A percentile compares a stretch with the other conserved stretches of the same genome.
Evolutionary conservation across 2,329 filamentous ascomycete species (phyloP).

Genomic region (Phialophora tarda): DNA sequence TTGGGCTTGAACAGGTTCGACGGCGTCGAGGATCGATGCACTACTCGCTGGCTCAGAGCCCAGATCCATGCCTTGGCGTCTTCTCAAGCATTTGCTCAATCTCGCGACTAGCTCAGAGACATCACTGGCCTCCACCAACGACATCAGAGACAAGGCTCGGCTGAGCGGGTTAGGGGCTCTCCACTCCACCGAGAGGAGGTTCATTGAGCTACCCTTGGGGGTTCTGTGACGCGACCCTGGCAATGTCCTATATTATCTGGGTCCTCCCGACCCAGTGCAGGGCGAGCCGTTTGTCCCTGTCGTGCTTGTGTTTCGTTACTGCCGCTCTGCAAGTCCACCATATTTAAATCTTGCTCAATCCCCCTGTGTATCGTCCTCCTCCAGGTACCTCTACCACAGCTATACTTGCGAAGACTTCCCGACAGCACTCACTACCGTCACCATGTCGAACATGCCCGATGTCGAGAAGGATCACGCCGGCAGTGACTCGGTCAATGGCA

Average conservation of each 20-base stretch:
- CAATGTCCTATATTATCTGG: constrained; percentile 28
- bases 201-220: constrained; percentile 22
- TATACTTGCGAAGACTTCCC: constrained; percentile 6
- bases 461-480: constrained; percentile 40
- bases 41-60: constrained; percentile 25
- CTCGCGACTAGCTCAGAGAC: constrained; percentile 18
- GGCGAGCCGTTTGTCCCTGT: constrained; percentile 1
- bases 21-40: constrained; percentile 10
- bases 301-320: constrained; percentile 24
- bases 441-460: constrained; percentile 36
- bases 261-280: constrained; percentile 13
- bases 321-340: constrained; percentile 5
- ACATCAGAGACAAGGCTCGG: constrained; percentile 25
- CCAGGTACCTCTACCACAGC: constrained; percentile 6
- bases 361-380: background rate
- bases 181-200: constrained; percentile 39
- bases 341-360: constrained; percentile 18
- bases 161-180: constrained; percentile 35
- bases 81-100: constrained; percentile 28
- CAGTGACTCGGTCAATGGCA: constrained; percentile 38
- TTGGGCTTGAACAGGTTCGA: constrained; percentile 23
- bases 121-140: constrained; percentile 17
- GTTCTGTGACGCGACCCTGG: constrained; percentile 28
- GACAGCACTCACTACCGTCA: constrained; percentile 8
- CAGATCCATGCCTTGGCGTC: constrained; percentile 19